A percentile compares a stretch with the other conserved stretches of the same genome.
Conservation (phyloP, 2,329 filamentous ascomycete genomes). For the Claviceps pazoutovae region DNA sequence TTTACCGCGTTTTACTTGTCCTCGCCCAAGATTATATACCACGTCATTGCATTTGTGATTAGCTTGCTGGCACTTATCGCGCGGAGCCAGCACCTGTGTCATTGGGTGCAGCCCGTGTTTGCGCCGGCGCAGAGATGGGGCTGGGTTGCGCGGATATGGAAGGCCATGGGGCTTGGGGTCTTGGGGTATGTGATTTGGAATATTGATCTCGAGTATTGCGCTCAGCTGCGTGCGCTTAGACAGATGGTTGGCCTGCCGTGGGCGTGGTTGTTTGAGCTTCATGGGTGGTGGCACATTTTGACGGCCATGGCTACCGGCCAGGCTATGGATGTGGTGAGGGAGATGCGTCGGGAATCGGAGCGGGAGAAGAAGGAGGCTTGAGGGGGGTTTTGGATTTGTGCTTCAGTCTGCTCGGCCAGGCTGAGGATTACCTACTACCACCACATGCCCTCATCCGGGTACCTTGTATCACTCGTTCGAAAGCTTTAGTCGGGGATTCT, state of each 20-base stretch:
- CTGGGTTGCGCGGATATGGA: conserved; percentile 16
- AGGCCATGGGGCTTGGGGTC: conserved; percentile 21
- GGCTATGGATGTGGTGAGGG: conserved; percentile 21
- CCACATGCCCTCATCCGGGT: too few relatives aligned
- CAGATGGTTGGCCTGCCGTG: conserved; percentile 35
- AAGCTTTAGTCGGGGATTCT: too few relatives aligned
- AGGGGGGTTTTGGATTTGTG: neutral
- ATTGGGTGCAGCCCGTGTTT: conserved; percentile 15
- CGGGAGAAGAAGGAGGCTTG: neutral
- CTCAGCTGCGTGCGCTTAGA: conserved; percentile 30
- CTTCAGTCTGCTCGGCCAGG: too few relatives aligned
- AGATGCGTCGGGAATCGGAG: conserved; percentile 11
- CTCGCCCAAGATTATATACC: conserved; percentile 28
- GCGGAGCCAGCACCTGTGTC: conserved; percentile 22
- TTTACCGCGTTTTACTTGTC: conserved; percentile 29
- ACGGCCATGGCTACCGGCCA: conserved; percentile 39
- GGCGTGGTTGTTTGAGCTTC: conserved; percentile 42
- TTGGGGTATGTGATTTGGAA: conserved; percentile 41
- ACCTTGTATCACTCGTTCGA: too few relatives aligned
- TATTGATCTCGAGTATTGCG: conserved; percentile 40
- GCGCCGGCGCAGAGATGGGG: conserved; percentile 12
- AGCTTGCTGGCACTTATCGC: conserved; percentile 19
- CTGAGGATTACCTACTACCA: too few relatives aligned
- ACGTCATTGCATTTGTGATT: conserved; percentile 23
- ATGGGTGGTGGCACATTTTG: conserved; percentile 51